Evolutionary conservation across 2,329 filamentous ascomycete species (phyloP).

Genomic region (Phialemonium atrogriseum): DNA sequence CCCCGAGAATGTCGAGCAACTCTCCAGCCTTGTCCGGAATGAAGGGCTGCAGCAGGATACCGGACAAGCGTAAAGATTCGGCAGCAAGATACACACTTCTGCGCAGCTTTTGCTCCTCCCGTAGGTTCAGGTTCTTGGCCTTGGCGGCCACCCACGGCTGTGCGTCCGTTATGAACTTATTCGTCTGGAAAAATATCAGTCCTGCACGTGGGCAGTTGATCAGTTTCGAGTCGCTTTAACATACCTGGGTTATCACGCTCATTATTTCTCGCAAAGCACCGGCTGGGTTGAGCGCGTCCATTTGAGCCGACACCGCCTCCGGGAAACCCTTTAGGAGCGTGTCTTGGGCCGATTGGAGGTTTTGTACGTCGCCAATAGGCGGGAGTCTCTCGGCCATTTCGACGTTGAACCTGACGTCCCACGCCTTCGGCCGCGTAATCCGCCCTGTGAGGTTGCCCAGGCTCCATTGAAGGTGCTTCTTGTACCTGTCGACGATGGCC

Average conservation of each 20-base stretch:
- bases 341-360: too few species aligned
- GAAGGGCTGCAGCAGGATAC: constrained; percentile 82
- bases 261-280: constrained; percentile 58
- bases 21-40: constrained; percentile 71
- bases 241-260: constrained; percentile 50
- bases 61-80: constrained; percentile 70
- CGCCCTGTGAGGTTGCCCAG: constrained; percentile 75
- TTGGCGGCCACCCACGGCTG: constrained; percentile 60
- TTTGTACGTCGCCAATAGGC: too few species aligned
- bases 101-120: constrained; percentile 25
- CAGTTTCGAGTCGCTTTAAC: too few species aligned
- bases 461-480: constrained; percentile 66
- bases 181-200: constrained; percentile 40
- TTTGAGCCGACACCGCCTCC: constrained; percentile 25
- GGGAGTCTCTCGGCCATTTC: too few species aligned
- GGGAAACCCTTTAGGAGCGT: constrained; percentile 8
- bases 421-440: constrained; percentile 58
- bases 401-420: constrained; percentile 60
- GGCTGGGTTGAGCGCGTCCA: constrained; percentile 58
- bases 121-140: constrained; percentile 5
- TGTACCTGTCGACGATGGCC: constrained; percentile 67
- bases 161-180: constrained; percentile 55
- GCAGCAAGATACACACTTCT: constrained; percentile 60
- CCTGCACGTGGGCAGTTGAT: too few species aligned
- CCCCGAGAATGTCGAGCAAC: constrained; percentile 71